Evolutionary conservation across 345 rosid species (phyloP), one percentile per base, ranked within the genome.

Genomic region (Dipteronia dyeriana): DNA sequence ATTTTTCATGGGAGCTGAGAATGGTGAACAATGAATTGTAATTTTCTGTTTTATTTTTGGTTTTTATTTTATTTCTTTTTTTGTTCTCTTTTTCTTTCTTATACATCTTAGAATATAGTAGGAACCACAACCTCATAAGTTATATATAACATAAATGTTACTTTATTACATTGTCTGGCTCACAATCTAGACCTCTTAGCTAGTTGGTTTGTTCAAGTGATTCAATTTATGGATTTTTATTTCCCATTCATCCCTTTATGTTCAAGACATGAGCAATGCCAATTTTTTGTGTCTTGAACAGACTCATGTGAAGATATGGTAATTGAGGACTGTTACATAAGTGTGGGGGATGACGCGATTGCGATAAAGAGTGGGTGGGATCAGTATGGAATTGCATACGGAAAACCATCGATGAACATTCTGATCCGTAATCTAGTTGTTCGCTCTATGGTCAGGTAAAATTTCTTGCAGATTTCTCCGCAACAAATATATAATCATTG

Each of bases 331-430:
- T 94, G 98, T 78, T 96, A 94, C 82, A 96, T 96, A 75, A 96
- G 99, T 72, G 97, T 93, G 14, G 99, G 99, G 66, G 99, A 96
- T 81, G 99, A 96, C 80, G 97, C 88, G 0, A 87, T 96, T 70
- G 99, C 98, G 3, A 96, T 96, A 82, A 93, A 95, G 84, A 95
- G 98, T 79, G 99, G 99, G 38, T 93, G 99, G 99, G 99, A 95
- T 91, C 99, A 95, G 81, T 95, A 92, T 85, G 99, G 99, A 47
- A 92, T 93, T 66, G 84, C 88, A 2, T 95, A 93, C 83, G 95
- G 92, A 60, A 87, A 88, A 75, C 96, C 98, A 60, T 92, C 98
- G 5, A 84, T 64, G 16, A 95, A 95, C 77, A 93, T 95, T 79
- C 89, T 91, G 66, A 91, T 95, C 82, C 93, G 97, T 43, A 95